Evolutionary conservation across 148 eudicot species (phyloP), one percentile per base, ranked within the genome.

Genomic region (Beta vulgaris): DNA sequence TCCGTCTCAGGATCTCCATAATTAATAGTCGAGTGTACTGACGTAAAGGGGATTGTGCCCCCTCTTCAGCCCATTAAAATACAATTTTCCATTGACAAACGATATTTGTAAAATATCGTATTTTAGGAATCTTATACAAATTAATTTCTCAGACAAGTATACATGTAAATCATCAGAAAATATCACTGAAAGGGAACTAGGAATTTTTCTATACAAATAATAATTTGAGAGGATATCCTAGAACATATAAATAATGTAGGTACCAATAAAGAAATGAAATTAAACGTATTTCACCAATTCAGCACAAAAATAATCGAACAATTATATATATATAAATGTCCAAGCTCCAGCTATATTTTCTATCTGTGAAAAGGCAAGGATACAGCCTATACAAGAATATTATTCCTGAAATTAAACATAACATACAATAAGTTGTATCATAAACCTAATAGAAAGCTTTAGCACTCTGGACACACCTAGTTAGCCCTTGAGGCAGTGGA

Each of bases 401-500:
- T 68, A 58, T 81, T 78, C 80, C 69, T 71, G 25, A 76, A 82
- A 78, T 70, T 59, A 82, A 63, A 76, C 44, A 79, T 67, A 48
- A 69, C 72, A 84, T 88, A 88, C 82, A 85, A 44, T 65, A 75
- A 79, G 75, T 71, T 69, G 62, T 57, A 80, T 73, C 54, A 80
- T 74, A 79, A 63, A 78, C 88, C 96, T 82, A 81, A 72, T 70
- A 79, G 73, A 88, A 91, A 86, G 83, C 85, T 86, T 84, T 79
- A 79, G 68, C 84, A 84, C 92, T 87, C 88, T 80, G 89, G 87
- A 94, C 97, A 87, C 85, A 94, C 98, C 98, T 94, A 91, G 93
- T 88, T 86, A 90, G 84, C 86, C 98, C 98, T 82, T 92, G 93
- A 78, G 98, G 98, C 74, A 94, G 82, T 61, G 98, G 92, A 69